These are phyloP conservation scores for Quercus dentata DNA, from an alignment of 306 rosid species.

Conservation along the genomic window DNA sequence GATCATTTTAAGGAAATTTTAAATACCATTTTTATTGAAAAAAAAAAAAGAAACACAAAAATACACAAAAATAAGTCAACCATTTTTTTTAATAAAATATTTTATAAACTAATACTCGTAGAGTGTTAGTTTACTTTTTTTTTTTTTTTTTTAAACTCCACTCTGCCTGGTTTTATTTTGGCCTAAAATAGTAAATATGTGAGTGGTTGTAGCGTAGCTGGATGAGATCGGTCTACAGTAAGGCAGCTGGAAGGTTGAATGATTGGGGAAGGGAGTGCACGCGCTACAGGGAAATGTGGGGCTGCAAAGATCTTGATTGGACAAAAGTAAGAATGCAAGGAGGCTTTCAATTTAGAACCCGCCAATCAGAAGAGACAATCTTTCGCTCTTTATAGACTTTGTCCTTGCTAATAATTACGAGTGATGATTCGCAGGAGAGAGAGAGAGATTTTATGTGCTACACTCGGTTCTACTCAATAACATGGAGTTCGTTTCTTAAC, in stretches of 20 bases:
- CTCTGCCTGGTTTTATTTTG: too few species aligned
- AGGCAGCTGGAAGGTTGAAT: background rate
- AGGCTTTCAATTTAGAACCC: background rate
- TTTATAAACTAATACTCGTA: too few species aligned
- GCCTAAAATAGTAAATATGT: background rate
- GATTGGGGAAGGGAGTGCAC: background rate
- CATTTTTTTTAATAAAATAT: too few species aligned
- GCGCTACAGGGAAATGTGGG: conserved; percentile 28
- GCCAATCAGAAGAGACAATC: conserved; percentile 61
- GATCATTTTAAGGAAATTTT: accelerated
- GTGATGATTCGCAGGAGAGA: background rate
- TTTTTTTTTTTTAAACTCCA: too few species aligned
- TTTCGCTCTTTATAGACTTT: conserved; percentile 20
- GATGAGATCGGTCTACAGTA: background rate
- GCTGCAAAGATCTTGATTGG: conserved; percentile 13
- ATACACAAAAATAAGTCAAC: too few species aligned
- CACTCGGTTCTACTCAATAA: background rate
- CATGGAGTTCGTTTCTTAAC: background rate
- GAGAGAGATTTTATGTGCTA: background rate
- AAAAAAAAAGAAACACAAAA: too few species aligned
- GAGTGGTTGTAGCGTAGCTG: background rate
- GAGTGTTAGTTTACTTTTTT: too few species aligned
- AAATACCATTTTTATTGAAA: too few species aligned
- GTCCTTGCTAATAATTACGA: conserved; percentile 15
- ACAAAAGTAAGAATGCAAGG: conserved; percentile 10